A percentile compares a stretch with the other conserved stretches of the same genome.
phyloP scores from a whole-genome alignment of 139 green algal species.

The Dunaliella sp. region DNA sequence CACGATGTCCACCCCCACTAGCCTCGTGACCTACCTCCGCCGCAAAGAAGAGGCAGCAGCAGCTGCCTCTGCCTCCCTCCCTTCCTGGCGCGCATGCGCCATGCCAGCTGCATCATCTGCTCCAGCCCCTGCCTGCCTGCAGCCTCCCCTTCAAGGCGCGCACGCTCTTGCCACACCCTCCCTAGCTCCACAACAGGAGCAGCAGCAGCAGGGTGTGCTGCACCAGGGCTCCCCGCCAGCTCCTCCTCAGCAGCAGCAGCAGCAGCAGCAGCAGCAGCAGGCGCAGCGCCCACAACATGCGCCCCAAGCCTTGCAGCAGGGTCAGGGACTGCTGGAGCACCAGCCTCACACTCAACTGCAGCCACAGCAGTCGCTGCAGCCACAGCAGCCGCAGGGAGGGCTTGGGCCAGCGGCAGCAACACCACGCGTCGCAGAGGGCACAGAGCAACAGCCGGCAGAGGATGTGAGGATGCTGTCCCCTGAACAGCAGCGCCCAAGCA shows the following conservation, averaged over 20 bases:
- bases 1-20: not conserved
- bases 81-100: not conserved
- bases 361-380: not conserved
- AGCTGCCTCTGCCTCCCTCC: not conserved
- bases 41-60: not conserved
- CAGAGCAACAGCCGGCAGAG: not conserved
- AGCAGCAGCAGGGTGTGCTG: too few species aligned
- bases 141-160: too few species aligned
- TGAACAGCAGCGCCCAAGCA: too few species aligned
- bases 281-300: not conserved
- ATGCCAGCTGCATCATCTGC: too few species aligned
- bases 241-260: too few species aligned
- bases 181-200: too few species aligned
- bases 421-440: not conserved
- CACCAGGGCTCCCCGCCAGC: too few species aligned
- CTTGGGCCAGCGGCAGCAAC: not conserved
- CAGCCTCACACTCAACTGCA: not conserved
- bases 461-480: not conserved
- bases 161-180: too few species aligned
- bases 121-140: too few species aligned
- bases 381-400: not conserved
- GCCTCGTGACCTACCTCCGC: constrained; percentile 17
- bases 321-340: too few species aligned
- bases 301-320: not conserved
- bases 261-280: not conserved